Evolutionary conservation across 768 basidiomycete genomes (phyloP).

Genomic region (Mycena albidolilacea): DNA sequence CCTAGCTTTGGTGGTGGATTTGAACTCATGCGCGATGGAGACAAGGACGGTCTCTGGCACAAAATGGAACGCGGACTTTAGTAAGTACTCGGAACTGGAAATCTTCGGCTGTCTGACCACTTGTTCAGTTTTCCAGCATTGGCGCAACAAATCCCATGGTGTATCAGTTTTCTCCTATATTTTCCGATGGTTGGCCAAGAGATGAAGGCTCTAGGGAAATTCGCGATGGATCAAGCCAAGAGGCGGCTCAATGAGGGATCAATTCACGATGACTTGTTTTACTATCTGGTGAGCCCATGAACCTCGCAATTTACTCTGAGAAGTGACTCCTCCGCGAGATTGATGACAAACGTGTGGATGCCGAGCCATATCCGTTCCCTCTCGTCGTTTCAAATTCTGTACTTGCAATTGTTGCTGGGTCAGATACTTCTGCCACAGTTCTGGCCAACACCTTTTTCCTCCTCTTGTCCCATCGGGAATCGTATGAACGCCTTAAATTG

Average conservation of each 20-base stretch:
- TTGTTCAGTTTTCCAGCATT: slow-evolving; percentile 18
- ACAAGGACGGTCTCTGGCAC: slow-evolving; percentile 28
- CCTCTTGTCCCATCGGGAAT: slow-evolving; percentile 1
- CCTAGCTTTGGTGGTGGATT: slow-evolving; percentile 32
- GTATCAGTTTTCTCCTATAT: neutral
- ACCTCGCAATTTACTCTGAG: too few relatives aligned
- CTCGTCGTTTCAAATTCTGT: neutral
- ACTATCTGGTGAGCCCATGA: too few relatives aligned
- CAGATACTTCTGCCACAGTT: neutral
- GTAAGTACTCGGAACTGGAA: slow-evolving; percentile 1
- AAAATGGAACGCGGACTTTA: slow-evolving; percentile 17
- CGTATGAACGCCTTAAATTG: neutral
- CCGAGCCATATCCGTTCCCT: neutral
- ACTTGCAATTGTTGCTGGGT: neutral
- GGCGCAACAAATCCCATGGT: slow-evolving; percentile 29
- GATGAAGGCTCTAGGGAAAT: slow-evolving; percentile 15
- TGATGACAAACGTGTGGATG: neutral
- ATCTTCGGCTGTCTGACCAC: too few relatives aligned
- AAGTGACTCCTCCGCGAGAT: neutral
- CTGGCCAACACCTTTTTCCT: neutral
- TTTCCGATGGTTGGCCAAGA: slow-evolving; percentile 20
- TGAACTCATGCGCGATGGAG: slow-evolving; percentile 32
- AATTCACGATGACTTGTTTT: neutral
- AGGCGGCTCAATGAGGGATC: slow-evolving; percentile 24
- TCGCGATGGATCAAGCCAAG: slow-evolving; percentile 20